Evolutionary conservation across 2,329 filamentous ascomycete species (phyloP).

Genomic region (Pleurostoma richardsiae): DNA sequence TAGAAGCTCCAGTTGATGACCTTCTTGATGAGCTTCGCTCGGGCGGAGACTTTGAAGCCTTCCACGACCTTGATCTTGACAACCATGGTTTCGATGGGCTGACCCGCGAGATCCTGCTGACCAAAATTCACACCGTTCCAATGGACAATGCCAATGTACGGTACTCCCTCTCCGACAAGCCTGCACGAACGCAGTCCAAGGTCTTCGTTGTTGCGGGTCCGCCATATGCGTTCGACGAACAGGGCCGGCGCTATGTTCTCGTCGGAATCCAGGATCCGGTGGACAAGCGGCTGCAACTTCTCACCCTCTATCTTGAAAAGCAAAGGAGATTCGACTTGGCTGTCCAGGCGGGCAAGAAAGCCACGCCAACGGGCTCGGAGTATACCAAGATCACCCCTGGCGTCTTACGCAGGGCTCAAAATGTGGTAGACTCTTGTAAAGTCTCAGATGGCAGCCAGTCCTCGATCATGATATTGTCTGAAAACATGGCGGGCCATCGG

Average conservation of each 20-base stretch:
- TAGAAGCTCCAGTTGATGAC: constrained; percentile 66
- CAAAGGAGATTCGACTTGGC: constrained; percentile 22
- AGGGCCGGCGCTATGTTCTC: constrained; percentile 49
- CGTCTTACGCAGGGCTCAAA: constrained; percentile 55
- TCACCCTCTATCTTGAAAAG: constrained; percentile 56
- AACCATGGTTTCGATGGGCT: constrained; percentile 69
- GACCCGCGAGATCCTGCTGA: constrained; percentile 66
- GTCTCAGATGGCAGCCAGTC: constrained; percentile 62
- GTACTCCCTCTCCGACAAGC: constrained; percentile 50
- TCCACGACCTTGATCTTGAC: constrained; percentile 67
- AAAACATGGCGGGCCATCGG: constrained; percentile 56
- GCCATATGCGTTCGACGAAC: constrained; percentile 47
- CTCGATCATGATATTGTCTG: constrained; percentile 65
- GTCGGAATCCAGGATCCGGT: constrained; percentile 67
- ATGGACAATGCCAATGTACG: constrained; percentile 56
- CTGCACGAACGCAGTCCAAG: constrained; percentile 49
- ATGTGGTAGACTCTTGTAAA: constrained; percentile 69
- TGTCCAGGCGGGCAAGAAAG: constrained; percentile 14
- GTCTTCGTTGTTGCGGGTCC: constrained; percentile 65
- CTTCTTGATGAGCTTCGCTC: constrained; percentile 63
- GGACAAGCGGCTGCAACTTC: constrained; percentile 62
- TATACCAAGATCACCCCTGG: constrained; percentile 39
- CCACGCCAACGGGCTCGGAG: constrained; percentile 20
- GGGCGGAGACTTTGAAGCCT: constrained; percentile 59
- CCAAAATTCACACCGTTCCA: constrained; percentile 64